These are phyloP conservation scores for Yamadazyma takamatsuzukensis DNA, from an alignment of 805 yeast genomes.

Conservation along the genomic window DNA sequence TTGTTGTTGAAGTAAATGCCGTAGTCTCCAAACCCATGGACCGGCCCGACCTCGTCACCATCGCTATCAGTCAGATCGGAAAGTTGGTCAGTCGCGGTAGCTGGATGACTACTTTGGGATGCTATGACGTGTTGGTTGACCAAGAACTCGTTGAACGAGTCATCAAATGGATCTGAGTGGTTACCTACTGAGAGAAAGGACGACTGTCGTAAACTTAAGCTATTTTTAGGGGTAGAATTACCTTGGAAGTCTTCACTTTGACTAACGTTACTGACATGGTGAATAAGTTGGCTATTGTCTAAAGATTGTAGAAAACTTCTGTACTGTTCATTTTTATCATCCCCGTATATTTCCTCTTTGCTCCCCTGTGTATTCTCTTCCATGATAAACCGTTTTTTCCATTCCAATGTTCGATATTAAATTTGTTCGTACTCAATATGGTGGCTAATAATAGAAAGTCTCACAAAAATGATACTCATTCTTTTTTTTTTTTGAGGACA, in stretches of 20 bases:
- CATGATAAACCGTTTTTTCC: too few relatives aligned
- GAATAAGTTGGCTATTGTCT: slow-evolving; percentile 17
- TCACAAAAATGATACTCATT: too few relatives aligned
- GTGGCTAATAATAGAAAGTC: too few relatives aligned
- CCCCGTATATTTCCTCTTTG: background rate
- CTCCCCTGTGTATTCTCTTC: too few relatives aligned
- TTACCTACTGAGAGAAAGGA: background rate
- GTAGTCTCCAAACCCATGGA: slow-evolving; percentile 61
- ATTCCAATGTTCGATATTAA: too few relatives aligned
- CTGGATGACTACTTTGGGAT: background rate
- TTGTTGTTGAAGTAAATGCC: slow-evolving; percentile 63
- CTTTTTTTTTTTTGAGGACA: too few relatives aligned
- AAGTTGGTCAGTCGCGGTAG: too few relatives aligned
- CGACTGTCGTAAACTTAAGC: background rate
- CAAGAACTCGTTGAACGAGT: slow-evolving; percentile 8
- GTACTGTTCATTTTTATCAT: slow-evolving; percentile 3
- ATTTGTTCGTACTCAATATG: too few relatives aligned
- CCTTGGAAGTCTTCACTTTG: slow-evolving; percentile 10
- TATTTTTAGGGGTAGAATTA: slow-evolving; percentile 1
- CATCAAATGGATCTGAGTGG: slow-evolving; percentile 12
- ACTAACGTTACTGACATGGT: slow-evolving; percentile 15
- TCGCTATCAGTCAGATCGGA: slow-evolving; percentile 1
- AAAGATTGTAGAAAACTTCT: slow-evolving; percentile 15
- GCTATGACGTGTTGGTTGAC: slow-evolving; percentile 6
- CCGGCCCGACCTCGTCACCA: slow-evolving; percentile 6